Base-by-base conservation (phyloP, 345 rosid species). In the Carallia pectinifolia region DNA sequence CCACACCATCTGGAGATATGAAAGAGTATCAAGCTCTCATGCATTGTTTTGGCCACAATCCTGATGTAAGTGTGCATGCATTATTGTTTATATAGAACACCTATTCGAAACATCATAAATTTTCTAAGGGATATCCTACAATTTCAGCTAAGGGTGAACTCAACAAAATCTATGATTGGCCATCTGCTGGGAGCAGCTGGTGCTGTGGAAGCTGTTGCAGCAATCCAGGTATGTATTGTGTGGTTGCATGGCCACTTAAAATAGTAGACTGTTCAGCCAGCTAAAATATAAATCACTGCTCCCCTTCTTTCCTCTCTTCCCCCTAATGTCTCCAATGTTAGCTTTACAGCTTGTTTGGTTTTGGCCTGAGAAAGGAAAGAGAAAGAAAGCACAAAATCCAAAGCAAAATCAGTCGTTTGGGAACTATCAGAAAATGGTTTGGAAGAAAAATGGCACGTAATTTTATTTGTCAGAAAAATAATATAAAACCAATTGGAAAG, bases 1-100 rank as follows among this genome's bases (percentile, higher is more conserved):
- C 96, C 65, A 88, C 97, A 58, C 85, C 71, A 53, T 83, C 91
- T 66, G 97, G 96, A 71, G 96, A 89, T 69, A 76, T 91, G 60
- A 84, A 84, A 74, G 97, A 92, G 72, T 86, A 79, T 74, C 83
- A 71, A 77, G 93, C 97, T 67, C 88, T 92, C 68, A 68, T 79
- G 71, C 86, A 76, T 53, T 85, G 90, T 73, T 92, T 92, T 82
- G 92, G 96, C 78, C 72, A 84, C 75, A 92, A 91, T 69, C 83
- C 81, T 39, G 90, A 85, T 85, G 97, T 89, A 68, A 39, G 58
- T 53, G 58, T 58, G 37, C 37, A 31, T 65, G 50, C 19, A 7
- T 40, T 44, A 19, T 38, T 62, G 53, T 48, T 53, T 48, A 17
- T 62, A 9, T 50, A 33, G 8, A 37, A 8, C 12, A 68, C 31